Evolutionary conservation across 139 green algal species (phyloP), one percentile per base, ranked within the genome.

Genomic region (Raphidocelis subcapitata): DNA sequence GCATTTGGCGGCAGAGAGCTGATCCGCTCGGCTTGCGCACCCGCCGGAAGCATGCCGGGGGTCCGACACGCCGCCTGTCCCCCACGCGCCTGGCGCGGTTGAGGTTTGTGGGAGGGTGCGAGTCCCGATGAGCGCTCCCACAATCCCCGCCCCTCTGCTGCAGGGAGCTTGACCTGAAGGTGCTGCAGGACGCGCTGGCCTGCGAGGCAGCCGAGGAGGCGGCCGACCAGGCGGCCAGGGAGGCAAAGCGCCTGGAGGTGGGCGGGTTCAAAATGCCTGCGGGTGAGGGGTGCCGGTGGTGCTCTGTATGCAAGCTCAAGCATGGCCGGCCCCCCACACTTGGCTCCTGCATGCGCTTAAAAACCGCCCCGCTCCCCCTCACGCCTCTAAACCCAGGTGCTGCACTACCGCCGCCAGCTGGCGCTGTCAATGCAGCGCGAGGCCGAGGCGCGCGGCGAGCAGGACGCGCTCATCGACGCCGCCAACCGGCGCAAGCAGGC

Each of bases 141-240:
- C n/a, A n/a, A n/a, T n/a, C n/a, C n/a, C n/a, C n/a, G n/a, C n/a
- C 8, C 41, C 12, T 8, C 28, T 24, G 29, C 26, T 37, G n/a
- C 73, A 89, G 83, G 62, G 80, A 86, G 69, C 71, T 82, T 28
- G 80, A 89, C 29, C 76, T 89, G 18, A 32, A 44, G 31, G 84
- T 86, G 65, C 74, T 89, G 68, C 84, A 89, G 62, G 83, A 86
- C 21, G 83, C 83, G 16, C 72, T 89, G 33, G 67, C 74, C 3
- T 26, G 36, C 8, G 83, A 89, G 72, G 83, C 80, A 3, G 72
- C 71, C 8, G 80, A 89, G 21, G 83, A 89, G 69, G 72, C 63
- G 28, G 49, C 57, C 1, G 83, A 89, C 64, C 44, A 63, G 24
- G 80, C 73, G 26, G 77, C 69, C 12, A 74, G 77, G 16, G 80